Evolutionary conservation across 257 asterid species (phyloP), one percentile per base, ranked within the genome.

Genomic region (Rauvolfia tetraphylla): DNA sequence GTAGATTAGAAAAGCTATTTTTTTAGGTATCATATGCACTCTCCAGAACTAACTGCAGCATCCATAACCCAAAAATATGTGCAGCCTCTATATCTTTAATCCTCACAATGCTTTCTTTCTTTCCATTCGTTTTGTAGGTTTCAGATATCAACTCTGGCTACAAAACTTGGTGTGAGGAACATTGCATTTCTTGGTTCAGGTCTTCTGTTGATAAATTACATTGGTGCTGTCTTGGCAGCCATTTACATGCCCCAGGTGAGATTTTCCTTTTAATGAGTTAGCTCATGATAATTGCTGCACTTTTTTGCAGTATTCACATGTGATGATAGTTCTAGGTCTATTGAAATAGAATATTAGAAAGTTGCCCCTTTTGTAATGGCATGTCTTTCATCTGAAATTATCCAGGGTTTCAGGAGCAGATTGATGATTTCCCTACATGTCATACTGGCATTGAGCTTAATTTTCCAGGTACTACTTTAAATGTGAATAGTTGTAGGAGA

Each of bases 81-180:
- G 20, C 61, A 23, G 68, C 46, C 29, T 39, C 25, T 22, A 22
- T 42, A 65, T 41, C 78, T 29, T 72, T 9, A 53, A 13, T 44
- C 48, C 25, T 59, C 48, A 61, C 27, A 39, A 33, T 22, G 4
- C 22, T 68, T 17, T 53, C 57, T 23, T 62, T 36, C 31, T 72
- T 84, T 74, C 34, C 63, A 53, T 31, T 56, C 9, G 49, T 81
- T 80, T 5, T 65, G 33, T 77, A 95, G 99, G 92, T 95, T 95
- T 91, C 93, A 90, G 92, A 95, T 95, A 83, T 88, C 97, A 72
- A 95, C 98, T 71, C 82, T 95, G 70, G 99, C 98, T 72, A 91
- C 98, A 66, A 95, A 93, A 81, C 98, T 95, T 84, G 99, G 99
- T 34, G 96, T 93, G 82, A 88, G 96, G 85, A 95, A 95, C 78